Evolutionary conservation across 495 filamentous ascomycete genomes (phyloP), one percentile per base, ranked within the genome.

Genomic region (Achaetomiella virescens): DNA sequence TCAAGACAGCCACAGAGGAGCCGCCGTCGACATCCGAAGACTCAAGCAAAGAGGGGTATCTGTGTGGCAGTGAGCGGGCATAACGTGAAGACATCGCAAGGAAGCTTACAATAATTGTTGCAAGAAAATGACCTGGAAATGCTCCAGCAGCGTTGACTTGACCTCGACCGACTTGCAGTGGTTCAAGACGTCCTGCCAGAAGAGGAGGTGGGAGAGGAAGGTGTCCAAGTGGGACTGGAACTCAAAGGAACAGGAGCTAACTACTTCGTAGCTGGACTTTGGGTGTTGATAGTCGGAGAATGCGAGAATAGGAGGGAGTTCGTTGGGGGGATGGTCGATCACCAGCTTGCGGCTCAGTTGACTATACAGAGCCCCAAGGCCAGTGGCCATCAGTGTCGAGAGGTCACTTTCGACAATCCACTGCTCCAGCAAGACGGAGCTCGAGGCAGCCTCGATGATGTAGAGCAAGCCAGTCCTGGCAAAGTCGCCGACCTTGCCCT

Each of bases 361-460:
- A 65, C 93, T 97, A 71, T 99, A 99, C 48, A 97, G 74, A 44
- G 93, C 93, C 27, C 95, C 95, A 29, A 99, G 71, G 8, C 95
- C 93, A 10, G 89, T 96, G 14, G 93, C 93, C 93, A 99, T 97
- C 54, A 97, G 69, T 0, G 95, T 97, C 2, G 95, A 91, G 37
- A 99, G 78, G 67, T 99, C 95, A 67, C 92, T 97, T 65, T 95
- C 90, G 44, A 97, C 89, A 45, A 99, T 84, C 93, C 93, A 99
- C 62, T 88, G 86, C 71, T 97, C 95, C 46, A 99, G 69, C 38
- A 81, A 78, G 31, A 84, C 78, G 0, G 90, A 95, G 50, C 83
- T 84, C 2, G 89, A 91, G 2, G 92, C 90, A 2, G 89, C 87
- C 70, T 97, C 93, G 59, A 97, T 95, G 54, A 99, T 85, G 67